Conservation (phyloP, 805 yeast species). For the Starmerella bacillaris region DNA sequence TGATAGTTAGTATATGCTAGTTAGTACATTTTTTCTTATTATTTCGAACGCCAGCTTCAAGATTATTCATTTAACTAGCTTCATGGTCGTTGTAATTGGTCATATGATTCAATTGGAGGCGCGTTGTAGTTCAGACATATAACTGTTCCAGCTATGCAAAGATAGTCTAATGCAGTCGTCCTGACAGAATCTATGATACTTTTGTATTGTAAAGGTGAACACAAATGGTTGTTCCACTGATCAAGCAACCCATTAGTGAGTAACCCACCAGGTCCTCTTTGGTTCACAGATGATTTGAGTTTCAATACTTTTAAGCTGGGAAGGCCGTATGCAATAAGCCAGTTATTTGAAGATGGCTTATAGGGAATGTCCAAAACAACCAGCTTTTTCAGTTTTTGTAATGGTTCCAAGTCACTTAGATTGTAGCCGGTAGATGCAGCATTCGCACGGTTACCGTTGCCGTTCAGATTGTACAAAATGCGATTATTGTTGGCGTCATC, state of each 20-base stretch:
- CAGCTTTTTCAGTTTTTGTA: not conserved
- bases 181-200: slow-evolving; percentile 8
- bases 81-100: not conserved
- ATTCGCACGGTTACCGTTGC: too few species aligned
- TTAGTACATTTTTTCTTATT: too few species aligned
- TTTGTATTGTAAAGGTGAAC: slow-evolving; percentile 13
- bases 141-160: slow-evolving; percentile 12
- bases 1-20: too few species aligned
- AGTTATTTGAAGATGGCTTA: not conserved
- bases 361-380: not conserved
- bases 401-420: not conserved
- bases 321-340: not conserved
- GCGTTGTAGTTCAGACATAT: slow-evolving; percentile 2
- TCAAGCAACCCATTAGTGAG: slow-evolving; percentile 13
- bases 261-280: slow-evolving; percentile 5
- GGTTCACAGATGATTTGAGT: not conserved
- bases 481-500: too few species aligned
- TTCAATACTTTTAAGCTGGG: not conserved
- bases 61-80: too few species aligned
- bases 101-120: slow-evolving; percentile 3
- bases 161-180: slow-evolving; percentile 9
- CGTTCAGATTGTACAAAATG: too few species aligned
- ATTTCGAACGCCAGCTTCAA: too few species aligned
- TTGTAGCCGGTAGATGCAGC: too few species aligned
- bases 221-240: slow-evolving; percentile 12